Evolutionary conservation across 768 basidiomycete species (phyloP).

Genomic region (Serendipita sp.): DNA sequence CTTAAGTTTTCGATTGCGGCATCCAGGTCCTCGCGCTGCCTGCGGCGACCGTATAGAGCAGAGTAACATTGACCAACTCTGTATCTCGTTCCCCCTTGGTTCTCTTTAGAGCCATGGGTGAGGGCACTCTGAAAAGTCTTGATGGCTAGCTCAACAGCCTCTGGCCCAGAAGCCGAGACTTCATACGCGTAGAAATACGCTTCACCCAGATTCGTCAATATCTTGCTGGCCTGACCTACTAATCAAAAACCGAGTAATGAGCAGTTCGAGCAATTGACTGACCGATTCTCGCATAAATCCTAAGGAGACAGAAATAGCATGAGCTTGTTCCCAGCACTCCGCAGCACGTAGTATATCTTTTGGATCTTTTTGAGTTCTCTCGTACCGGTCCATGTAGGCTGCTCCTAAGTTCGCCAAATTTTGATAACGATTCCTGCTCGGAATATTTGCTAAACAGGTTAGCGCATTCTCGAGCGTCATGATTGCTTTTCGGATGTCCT

Average conservation of each 20-base stretch:
- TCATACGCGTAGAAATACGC: constrained; percentile 1
- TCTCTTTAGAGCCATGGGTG: neutral
- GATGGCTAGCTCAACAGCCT: neutral
- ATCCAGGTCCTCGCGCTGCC: neutral
- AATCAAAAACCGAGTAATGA: neutral
- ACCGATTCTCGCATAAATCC: neutral
- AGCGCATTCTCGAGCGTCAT: constrained; percentile 2
- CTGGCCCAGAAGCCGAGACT: neutral
- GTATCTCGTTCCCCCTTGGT: neutral
- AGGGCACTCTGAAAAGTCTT: neutral
- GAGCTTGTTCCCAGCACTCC: neutral
- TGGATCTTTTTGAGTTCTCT: neutral
- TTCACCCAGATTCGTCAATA: neutral
- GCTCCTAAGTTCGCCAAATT: neutral
- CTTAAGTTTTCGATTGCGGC: neutral
- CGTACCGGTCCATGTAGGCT: neutral
- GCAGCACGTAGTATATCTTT: neutral
- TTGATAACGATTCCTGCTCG: neutral
- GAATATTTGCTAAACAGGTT: neutral
- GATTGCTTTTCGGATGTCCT: neutral
- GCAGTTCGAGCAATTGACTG: neutral
- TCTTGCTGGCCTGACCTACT: neutral
- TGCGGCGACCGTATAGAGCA: neutral
- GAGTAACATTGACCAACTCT: constrained; percentile 2
- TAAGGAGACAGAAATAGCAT: neutral